phyloP scores from a whole-genome alignment of 768 basidiomycete genomes.

The Zangia roseola region DNA sequence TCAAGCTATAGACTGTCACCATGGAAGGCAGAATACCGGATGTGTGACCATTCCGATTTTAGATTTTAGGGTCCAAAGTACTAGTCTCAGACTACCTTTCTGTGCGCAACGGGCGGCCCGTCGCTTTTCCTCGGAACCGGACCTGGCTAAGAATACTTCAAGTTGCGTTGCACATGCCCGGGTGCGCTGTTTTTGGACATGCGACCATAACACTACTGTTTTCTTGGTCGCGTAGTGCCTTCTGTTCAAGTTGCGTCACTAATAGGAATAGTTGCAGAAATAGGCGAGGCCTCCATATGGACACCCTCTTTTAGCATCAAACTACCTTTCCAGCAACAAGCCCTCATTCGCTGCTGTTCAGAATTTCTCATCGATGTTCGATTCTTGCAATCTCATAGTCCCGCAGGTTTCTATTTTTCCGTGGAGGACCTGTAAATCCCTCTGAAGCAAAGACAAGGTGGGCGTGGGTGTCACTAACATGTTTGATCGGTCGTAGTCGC shows the following conservation, averaged over 20 bases:
- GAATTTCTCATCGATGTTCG: not conserved
- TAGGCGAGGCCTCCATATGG: not conserved
- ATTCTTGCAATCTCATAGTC: not conserved
- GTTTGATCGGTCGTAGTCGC: not conserved
- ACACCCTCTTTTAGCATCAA: not conserved
- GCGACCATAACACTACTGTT: not conserved
- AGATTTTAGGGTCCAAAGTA: too few species aligned
- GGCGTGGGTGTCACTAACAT: not conserved
- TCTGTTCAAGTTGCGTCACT: not conserved
- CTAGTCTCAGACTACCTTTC: too few species aligned
- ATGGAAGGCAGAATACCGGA: too few species aligned
- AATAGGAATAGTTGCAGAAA: not conserved
- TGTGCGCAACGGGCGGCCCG: too few species aligned
- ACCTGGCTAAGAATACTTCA: too few species aligned
- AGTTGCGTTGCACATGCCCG: too few species aligned
- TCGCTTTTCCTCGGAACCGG: too few species aligned
- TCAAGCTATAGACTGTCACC: too few species aligned
- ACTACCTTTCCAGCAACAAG: not conserved
- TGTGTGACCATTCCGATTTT: too few species aligned
- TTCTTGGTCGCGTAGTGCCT: not conserved
- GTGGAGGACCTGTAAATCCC: not conserved
- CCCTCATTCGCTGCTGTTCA: slow-evolving; percentile 1
- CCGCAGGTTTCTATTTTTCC: not conserved
- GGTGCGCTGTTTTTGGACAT: not conserved
- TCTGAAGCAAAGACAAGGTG: not conserved